Conservation (phyloP, 164 flowering plant species). For the Taxillus chinensis region DNA sequence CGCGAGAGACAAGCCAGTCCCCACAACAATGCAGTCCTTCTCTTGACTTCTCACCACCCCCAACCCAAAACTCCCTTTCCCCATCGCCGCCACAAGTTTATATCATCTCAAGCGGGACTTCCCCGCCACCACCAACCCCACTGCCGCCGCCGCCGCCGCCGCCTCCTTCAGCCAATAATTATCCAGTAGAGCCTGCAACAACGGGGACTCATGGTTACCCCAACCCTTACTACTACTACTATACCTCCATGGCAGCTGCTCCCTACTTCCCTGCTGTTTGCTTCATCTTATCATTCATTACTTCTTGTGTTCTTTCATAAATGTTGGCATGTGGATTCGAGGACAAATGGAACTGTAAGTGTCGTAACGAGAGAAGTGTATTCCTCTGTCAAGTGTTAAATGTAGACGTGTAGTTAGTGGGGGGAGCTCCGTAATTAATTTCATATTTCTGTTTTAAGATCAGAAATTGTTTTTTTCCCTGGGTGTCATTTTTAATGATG, state of each 20-base stretch:
- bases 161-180: neutral
- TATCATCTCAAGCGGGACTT: constrained; percentile 8
- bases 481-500: too few species aligned
- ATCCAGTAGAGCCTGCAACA: neutral
- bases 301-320: constrained; percentile 8
- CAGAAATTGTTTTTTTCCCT: too few species aligned
- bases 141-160: neutral
- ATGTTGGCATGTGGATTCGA: neutral
- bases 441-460: too few species aligned
- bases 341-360: neutral
- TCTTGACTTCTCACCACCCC: constrained; percentile 4
- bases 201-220: constrained; percentile 6
- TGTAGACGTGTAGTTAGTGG: neutral
- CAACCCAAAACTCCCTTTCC: neutral
- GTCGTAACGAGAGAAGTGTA: too few species aligned
- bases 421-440: neutral
- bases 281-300: neutral
- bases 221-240: constrained; percentile 40
- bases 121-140: constrained; percentile 6
- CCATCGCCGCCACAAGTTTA: neutral
- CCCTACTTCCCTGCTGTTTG: constrained; percentile 5
- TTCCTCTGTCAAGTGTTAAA: neutral
- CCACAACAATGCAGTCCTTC: constrained; percentile 5
- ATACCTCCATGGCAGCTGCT: constrained; percentile 25
- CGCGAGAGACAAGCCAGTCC: constrained; percentile 7